phyloP scores from a whole-genome alignment of 106 monocot species.

The Platanthera guangdongensis region DNA sequence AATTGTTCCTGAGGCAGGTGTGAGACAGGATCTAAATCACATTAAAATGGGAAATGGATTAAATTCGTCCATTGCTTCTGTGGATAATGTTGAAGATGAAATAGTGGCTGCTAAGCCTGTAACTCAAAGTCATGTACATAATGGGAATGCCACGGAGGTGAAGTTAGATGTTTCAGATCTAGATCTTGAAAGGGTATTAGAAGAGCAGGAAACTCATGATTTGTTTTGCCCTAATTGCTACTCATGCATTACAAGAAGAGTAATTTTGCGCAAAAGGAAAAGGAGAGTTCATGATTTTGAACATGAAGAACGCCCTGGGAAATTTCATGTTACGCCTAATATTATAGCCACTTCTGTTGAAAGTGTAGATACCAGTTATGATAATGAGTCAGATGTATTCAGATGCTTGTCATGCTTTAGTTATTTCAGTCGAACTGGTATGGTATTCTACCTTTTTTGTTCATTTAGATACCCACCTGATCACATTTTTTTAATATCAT shows the following conservation, averaged over 20 bases:
- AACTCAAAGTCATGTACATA: constrained; percentile 2
- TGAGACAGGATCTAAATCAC: not conserved
- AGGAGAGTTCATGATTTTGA: constrained; percentile 25
- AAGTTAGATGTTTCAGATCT: constrained; percentile 20
- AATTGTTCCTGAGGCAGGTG: not conserved
- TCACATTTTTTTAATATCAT: not conserved
- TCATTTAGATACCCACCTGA: not conserved
- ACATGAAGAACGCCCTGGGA: constrained; percentile 35
- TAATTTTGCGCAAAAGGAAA: constrained; percentile 88
- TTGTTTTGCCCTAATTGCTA: constrained; percentile 86
- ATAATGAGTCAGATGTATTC: constrained; percentile 40
- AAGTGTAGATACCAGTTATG: constrained; percentile 14
- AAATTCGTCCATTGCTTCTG: constrained; percentile 9
- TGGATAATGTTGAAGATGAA: constrained; percentile 3
- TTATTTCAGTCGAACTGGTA: constrained; percentile 87
- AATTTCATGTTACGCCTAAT: constrained; percentile 23
- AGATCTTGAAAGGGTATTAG: constrained; percentile 64
- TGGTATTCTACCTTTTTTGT: not conserved
- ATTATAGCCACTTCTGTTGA: constrained; percentile 11
- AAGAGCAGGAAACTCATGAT: constrained; percentile 93
- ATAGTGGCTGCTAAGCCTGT: constrained; percentile 7
- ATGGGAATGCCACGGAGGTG: not conserved
- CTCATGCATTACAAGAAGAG: constrained; percentile 86
- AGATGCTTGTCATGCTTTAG: constrained; percentile 91
- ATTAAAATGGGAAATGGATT: constrained; percentile 13